Conservation (phyloP, 345 rosid species). For the Populus simonii region DNA sequence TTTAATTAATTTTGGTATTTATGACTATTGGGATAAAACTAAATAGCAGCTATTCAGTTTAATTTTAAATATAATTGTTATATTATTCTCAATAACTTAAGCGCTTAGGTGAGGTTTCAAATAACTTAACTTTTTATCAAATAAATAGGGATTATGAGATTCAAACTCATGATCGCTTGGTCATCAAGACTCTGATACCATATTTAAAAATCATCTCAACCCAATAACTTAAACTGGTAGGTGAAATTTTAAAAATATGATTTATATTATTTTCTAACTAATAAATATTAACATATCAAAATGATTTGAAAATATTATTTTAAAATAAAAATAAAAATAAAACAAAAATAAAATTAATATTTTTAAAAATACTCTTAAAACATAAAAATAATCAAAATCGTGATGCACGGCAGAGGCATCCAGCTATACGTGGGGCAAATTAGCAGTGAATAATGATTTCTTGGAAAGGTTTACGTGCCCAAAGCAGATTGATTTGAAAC, state of each 20-base stretch:
- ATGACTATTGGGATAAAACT: no score
- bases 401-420: neutral
- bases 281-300: no score
- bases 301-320: no score
- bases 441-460: neutral
- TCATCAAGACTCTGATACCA: accelerated
- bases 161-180: accelerated
- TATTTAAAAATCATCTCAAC: accelerated
- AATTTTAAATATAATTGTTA: no score
- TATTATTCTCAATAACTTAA: no score
- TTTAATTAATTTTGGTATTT: no score
- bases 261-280: no score
- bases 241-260: accelerated
- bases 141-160: accelerated
- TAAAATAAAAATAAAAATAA: no score
- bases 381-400: no score
- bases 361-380: no score
- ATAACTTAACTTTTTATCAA: neutral
- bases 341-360: no score
- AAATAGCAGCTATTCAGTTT: no score
- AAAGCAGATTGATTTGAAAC: slow-evolving; percentile 1
- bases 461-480: slow-evolving; percentile 3
- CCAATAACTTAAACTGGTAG: accelerated
- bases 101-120: accelerated
- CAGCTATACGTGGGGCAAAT: neutral